Conservation (phyloP, 2,329 filamentous ascomycete genomes). For the Mariannaea elegans region DNA sequence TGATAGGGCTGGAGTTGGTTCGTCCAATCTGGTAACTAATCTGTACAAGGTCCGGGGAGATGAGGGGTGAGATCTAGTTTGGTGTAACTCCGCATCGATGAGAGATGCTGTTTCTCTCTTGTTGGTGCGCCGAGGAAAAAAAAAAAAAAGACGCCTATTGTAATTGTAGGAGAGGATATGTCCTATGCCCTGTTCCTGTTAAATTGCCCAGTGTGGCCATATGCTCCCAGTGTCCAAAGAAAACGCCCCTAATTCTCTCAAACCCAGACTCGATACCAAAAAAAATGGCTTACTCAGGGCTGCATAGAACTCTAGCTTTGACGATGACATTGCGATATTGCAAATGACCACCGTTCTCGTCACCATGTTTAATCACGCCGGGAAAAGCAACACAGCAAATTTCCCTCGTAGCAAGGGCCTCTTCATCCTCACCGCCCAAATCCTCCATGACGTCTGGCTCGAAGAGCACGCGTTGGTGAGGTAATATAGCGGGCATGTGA, state of each 20-base stretch:
- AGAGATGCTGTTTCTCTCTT: slow-evolving; percentile 1
- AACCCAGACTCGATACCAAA: too few species aligned
- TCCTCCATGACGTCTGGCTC: slow-evolving; percentile 71
- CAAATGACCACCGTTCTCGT: slow-evolving; percentile 69
- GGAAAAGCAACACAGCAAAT: slow-evolving; percentile 72
- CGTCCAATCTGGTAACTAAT: too few species aligned
- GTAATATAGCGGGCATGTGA: slow-evolving; percentile 62
- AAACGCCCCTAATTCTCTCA: too few species aligned
- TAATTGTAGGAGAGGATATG: neutral
- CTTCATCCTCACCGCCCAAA: slow-evolving; percentile 69
- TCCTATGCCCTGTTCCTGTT: neutral
- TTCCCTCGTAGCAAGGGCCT: slow-evolving; percentile 59
- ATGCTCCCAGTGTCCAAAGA: too few species aligned
- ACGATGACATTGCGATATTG: slow-evolving; percentile 70
- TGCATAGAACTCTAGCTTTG: slow-evolving; percentile 72
- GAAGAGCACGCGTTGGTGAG: slow-evolving; percentile 65
- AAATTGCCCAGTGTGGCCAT: too few species aligned
- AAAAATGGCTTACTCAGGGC: slow-evolving; percentile 47
- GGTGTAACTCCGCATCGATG: neutral
- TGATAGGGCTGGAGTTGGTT: too few species aligned
- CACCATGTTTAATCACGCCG: slow-evolving; percentile 69
- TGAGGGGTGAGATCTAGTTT: neutral
- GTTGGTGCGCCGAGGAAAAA: too few species aligned
- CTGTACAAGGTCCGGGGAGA: neutral
- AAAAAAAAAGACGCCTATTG: neutral